Evolutionary conservation across 352 stramenopile species (phyloP), one percentile per base, ranked within the genome.

Genomic region (Pythium myriotylum): DNA sequence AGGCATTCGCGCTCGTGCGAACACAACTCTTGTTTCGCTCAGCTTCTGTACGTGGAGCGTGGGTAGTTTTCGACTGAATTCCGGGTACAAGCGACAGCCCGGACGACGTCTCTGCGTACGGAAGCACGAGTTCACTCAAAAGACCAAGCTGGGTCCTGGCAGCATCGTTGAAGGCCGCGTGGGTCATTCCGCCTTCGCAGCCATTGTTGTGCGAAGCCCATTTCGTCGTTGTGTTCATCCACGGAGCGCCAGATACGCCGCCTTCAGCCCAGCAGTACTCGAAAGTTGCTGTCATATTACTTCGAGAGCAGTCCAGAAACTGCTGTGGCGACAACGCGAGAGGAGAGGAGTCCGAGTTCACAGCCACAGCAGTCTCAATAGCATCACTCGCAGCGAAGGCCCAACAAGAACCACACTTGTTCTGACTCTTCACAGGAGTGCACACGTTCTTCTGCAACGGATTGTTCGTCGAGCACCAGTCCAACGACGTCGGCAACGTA

Each of bases 401-500:
- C 83, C 85, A 94, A 57, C 85, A 94, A 52, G 79, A 91, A 14
- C 85, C 85, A 53, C 85, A 94, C 52, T 82, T 76, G 55, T 91
- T 83, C 55, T 94, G 83, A 60, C 79, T 92, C 74, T 92, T 92
- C 46, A 94, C 67, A 12, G 65, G 64, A 2, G 81, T 87, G 42
- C 85, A 94, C 49, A 92, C 79, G 57, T 80, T 92, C 33, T 70
- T 65, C 39, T 80, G 73, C 42, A 70, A 55, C 16, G 79, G 60
- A 58, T 92, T 94, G 65, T 94, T 72, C 13, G 58, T 77, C 24
- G 81, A 79, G 62, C 85, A 94, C 85, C 85, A 94, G 53, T 94
- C 72, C 29, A 94, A 53, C 43, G 78, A 71, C 42, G 66, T 24
- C 16, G 67, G 79, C 10, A 79, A 65, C 19, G 59, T 59, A 24